A percentile compares a stretch with the other conserved stretches of the same genome.
phyloP scores from a whole-genome alignment of 768 basidiomycete genomes.

The Tylopilus intermedius region DNA sequence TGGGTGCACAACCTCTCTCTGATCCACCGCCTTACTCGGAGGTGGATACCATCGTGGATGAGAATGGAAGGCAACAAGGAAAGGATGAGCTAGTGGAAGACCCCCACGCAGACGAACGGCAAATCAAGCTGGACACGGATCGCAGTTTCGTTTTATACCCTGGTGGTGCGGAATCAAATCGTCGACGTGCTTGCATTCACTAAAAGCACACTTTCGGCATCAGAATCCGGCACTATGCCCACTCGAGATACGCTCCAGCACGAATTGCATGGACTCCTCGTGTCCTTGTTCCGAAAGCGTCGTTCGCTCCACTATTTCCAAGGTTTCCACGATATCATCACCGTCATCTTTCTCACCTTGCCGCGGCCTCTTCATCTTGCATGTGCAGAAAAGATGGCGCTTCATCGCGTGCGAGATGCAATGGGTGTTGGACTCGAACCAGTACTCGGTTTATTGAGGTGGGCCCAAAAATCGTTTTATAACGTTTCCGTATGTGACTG shows the following conservation, averaged over 20 bases:
- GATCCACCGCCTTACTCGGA: constrained; percentile 29
- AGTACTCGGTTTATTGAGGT: constrained; percentile 76
- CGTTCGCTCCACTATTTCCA: constrained; percentile 78
- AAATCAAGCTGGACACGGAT: constrained; percentile 85
- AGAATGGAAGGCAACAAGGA: neutral
- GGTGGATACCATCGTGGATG: constrained; percentile 9
- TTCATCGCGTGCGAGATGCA: constrained; percentile 63
- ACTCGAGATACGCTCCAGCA: constrained; percentile 53
- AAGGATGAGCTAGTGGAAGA: neutral
- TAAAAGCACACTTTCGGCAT: constrained; percentile 8
- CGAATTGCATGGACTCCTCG: constrained; percentile 66
- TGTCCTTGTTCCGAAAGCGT: constrained; percentile 67
- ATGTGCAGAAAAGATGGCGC: constrained; percentile 41
- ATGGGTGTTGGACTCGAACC: constrained; percentile 86
- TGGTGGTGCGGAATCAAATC: constrained; percentile 50
- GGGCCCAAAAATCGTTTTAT: neutral
- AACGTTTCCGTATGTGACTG: neutral
- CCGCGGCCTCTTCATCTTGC: constrained; percentile 52
- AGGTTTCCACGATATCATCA: constrained; percentile 92
- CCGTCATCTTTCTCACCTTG: constrained; percentile 74
- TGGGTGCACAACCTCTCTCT: constrained; percentile 38
- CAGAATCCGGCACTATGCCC: constrained; percentile 15
- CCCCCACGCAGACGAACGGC: constrained; percentile 74
- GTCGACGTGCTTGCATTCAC: constrained; percentile 7
- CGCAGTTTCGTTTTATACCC: constrained; percentile 93